These are phyloP conservation scores for Hirsutella rhossiliensis DNA, from an alignment of 2,329 filamentous ascomycete genomes.

Conservation along the genomic window DNA sequence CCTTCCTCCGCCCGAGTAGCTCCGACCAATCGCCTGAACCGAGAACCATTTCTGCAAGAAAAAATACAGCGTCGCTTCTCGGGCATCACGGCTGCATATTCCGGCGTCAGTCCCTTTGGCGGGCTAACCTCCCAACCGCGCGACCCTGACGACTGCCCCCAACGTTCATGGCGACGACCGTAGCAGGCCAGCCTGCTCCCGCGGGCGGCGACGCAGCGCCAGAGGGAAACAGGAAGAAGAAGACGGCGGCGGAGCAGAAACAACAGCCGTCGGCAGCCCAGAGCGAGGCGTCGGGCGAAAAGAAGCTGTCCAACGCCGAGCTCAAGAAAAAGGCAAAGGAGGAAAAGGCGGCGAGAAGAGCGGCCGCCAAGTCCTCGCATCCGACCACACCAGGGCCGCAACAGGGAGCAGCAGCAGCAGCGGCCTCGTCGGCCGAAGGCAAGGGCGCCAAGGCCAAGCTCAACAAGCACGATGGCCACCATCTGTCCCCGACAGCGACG, in stretches of 20 bases:
- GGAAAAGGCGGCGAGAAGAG: conserved; percentile 79
- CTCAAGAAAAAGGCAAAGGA: conserved; percentile 83
- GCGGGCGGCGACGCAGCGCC: conserved; percentile 10
- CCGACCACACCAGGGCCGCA: conserved; percentile 25
- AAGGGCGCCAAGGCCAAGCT: conserved; percentile 33
- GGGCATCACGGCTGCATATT: no score
- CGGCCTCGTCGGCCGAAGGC: conserved; percentile 25
- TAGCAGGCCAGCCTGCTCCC: conserved; percentile 17
- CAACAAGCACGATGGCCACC: conserved; percentile 30
- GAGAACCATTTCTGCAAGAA: no score
- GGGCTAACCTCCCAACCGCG: background rate
- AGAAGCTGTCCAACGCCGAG: conserved; percentile 62
- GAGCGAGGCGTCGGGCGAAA: conserved; percentile 18
- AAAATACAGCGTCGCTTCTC: no score
- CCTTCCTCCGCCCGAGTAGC: no score
- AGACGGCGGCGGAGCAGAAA: conserved; percentile 12
- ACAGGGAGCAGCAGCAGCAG: conserved; percentile 22
- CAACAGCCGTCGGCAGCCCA: conserved; percentile 4
- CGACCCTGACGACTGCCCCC: background rate
- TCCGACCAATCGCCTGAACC: no score
- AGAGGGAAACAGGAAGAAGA: conserved; percentile 9
- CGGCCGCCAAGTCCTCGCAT: conserved; percentile 51
- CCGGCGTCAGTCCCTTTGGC: background rate
- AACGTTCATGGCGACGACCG: conserved; percentile 10
- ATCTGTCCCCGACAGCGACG: conserved; percentile 11